Evolutionary conservation across 805 yeast species (phyloP), one percentile per base, ranked within the genome.

Genomic region (Saccharomycopsis amapae): DNA sequence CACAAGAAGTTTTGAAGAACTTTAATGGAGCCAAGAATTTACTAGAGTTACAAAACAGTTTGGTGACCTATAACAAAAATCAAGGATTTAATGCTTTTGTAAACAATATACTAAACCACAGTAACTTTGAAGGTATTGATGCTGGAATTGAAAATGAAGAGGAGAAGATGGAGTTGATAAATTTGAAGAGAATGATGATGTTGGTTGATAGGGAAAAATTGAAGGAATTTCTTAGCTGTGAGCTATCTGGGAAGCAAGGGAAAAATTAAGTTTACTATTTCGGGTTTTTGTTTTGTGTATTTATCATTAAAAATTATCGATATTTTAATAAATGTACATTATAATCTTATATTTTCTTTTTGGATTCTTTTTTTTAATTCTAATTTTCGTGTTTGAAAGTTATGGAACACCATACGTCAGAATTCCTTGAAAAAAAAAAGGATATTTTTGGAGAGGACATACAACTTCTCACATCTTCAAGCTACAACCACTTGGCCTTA

Each of bases 131-230:
- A 9, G 13, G 26, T 13, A 20, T 4, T 9, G 25, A 42, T 42
- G 32, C 6, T 15, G 20, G n/a, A 13, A 17, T 25, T 26, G n/a
- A n/a, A n/a, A 19, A 42, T 24, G 44, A 40, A 18, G 60, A 63
- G 2, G 89, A 82, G 53, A 34, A 75, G 1, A 57, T 63, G 3
- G 79, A 79, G 42, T 65, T 85, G 23, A 50, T 67, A 31, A 65
- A 75, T 20, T 73, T 88, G 37, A 80, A 77, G 56, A 65, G 68
- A 54, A 63, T 89, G 42, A 71, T 89, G 61, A 72, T 76, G 52
- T 50, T 74, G 35, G 39, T 36, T 36, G 39, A 36, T 36, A 19
- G 15, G 17, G 13, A 12, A 6, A 26, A 28, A 20, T 39, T 39
- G 17, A 18, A 5, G 13, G 13, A 19, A 4, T 39, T 39, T 25